Percentiles rank a stretch among this genome's conserved stretches.
Evolutionary conservation across 179 eudicot species (phyloP).

Genomic region (Spinacia oleracea): DNA sequence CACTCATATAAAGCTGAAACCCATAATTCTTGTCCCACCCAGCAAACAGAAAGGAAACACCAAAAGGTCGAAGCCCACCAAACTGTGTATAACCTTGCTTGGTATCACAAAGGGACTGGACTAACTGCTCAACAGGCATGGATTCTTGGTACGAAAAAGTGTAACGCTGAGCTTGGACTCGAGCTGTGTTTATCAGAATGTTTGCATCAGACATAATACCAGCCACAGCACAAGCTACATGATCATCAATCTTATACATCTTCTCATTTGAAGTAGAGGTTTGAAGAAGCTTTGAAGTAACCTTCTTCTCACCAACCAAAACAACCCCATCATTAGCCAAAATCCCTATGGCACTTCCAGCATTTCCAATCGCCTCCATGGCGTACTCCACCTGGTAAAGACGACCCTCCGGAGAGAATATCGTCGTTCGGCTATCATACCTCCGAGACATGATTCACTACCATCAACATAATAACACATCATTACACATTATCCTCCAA

Average conservation of each 20-base stretch:
- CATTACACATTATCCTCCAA: not conserved
- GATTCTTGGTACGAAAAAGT: constrained; percentile 84
- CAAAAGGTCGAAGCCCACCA: constrained; percentile 94
- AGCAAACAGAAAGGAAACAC: constrained; percentile 85
- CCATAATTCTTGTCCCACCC: constrained; percentile 94
- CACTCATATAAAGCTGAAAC: constrained; percentile 93
- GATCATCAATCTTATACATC: constrained; percentile 97
- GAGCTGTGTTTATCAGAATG: constrained; percentile 91
- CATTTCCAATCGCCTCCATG: constrained; percentile 99
- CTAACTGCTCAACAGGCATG: constrained; percentile 95
- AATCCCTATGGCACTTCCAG: constrained; percentile 87
- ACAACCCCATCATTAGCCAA: constrained; percentile 84
- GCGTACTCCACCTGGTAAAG: constrained; percentile 98
- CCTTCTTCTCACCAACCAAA: constrained; percentile 88
- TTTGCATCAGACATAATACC: constrained; percentile 99
- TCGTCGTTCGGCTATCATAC: constrained; percentile 94
- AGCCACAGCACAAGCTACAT: constrained; percentile 94
- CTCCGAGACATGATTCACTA: constrained; percentile 75
- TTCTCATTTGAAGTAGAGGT: constrained; percentile 87
- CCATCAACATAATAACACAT: not conserved
- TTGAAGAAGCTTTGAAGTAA: constrained; percentile 91
- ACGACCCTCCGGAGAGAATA: constrained; percentile 98
- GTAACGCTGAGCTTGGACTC: constrained; percentile 93
- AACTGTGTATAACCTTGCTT: constrained; percentile 94
- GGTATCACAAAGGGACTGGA: constrained; percentile 84